Evolutionary conservation across 1,284 basidiomycete species (phyloP), one percentile per base, ranked within the genome.

Genomic region (Trametes polyzona): DNA sequence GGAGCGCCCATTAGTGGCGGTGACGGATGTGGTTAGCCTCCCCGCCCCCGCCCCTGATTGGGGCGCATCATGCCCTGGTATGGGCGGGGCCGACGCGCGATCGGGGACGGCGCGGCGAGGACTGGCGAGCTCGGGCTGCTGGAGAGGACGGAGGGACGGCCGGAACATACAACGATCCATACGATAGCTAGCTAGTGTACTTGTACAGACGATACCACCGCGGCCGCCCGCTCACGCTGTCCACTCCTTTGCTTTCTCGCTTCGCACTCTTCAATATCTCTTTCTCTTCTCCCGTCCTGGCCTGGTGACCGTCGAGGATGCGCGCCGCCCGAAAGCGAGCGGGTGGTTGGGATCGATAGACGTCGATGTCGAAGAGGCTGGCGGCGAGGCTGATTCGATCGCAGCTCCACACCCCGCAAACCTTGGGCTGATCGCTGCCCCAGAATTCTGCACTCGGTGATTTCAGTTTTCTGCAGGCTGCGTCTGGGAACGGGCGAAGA

Each of bases 191-290:
- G 30, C 16, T 43, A 35, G 49, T 63, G 61, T 63, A 63, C 36
- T 63, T 63, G 58, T 63, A 60, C 50, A 46, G 56, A 60, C 51
- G 57, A 57, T 53, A 55, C 48, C 55, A 54, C 51, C 32, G 39
- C 46, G 36, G 33, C 47, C 40, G 55, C 55, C 32, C 51, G 39
- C 46, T 33, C 55, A 40, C 51, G 39, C 46, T 33, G 30, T 33
- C 44, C 35, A 35, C 44, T 46, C 43, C 29, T 47, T 47, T 47
- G 44, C 44, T 47, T 35, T 47, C 44, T 23, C 29, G 30, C 44
- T 23, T 33, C 11, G 40, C 40, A 41, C 23, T 26, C 24, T 26
- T 41, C 11, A 23, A 26, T 37, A 33, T 14, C 24, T 21, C 36
- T n/a, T 23, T 41, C 48, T 30, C 26, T 41, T 36, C 17, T 26